Evolutionary conservation across 495 filamentous ascomycete species (phyloP), one percentile per base, ranked within the genome.

Genomic region (Haplographium delicatum): DNA sequence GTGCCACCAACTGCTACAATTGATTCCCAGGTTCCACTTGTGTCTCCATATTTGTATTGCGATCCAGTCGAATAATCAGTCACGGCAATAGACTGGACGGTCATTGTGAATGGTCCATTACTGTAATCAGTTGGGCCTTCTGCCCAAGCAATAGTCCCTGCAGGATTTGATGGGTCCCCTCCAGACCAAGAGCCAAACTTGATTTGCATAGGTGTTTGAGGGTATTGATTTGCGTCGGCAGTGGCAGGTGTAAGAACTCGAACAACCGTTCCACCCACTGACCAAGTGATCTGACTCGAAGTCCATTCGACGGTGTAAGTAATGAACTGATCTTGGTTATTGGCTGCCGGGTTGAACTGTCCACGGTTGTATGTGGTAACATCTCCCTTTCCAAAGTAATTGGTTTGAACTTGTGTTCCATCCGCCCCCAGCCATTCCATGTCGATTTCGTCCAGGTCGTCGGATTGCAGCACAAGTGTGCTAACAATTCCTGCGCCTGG

Each of bases 31-130:
- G 68, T 74, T 22, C 88, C 88, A 50, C 69, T 77, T 22, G 72
- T 70, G 59, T 84, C 84, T 24, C 73, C 70, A 61, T 90, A 94
- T 18, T 65, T 69, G 68, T 94, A 94, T 56, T 81, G 72, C 3
- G 74, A 79, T 47, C 89, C 93, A 39, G 88, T 93, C 8, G 88
- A 90, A 67, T 91, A 91, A 65, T 95, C 88, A 26, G 76, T 79
- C 22, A 86, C 79, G 8, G 72, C 72, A 50, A 91, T 72, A 16
- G 77, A 81, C 62, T 88, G 80, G 46, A 91, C 70, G 50, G 81
- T 72, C 88, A 94, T 94, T n/a, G 76, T 79, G 70, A 76, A 91
- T 4, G 87, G 87, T 6, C 84, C 86, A 30, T 71, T 58, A 31
- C 72, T 72, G 60, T 86, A 89, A 59, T 85, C 73, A 9, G 82